Percentiles rank a stretch among this genome's conserved stretches.
phyloP scores from a whole-genome alignment of 2,329 filamentous ascomycete genomes.

The Colletotrichum siamense region DNA sequence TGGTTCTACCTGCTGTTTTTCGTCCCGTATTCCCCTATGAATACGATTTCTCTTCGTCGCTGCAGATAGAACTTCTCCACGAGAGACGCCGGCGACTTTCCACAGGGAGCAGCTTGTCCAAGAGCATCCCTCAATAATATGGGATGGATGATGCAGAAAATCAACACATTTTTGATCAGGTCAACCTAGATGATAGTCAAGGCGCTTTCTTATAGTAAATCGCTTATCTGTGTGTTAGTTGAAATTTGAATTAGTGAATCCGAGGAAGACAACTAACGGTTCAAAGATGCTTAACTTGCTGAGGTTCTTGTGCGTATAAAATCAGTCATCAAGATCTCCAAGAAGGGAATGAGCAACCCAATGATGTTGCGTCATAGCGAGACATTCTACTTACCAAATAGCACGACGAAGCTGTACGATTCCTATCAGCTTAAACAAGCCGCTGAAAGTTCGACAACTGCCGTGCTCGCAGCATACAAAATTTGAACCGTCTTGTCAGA shows the following conservation, averaged over 20 bases:
- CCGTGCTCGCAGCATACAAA: fast-evolving
- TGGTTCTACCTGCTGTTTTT: background rate
- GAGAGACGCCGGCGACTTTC: fast-evolving
- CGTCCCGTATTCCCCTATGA: background rate
- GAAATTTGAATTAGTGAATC: background rate
- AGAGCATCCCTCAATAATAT: background rate
- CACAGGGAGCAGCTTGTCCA: background rate
- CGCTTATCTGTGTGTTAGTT: background rate
- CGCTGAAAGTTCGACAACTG: fast-evolving
- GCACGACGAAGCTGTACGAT: background rate
- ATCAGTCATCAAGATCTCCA: background rate
- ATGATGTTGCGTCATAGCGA: too few relatives aligned
- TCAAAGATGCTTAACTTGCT: background rate
- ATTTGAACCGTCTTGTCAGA: background rate
- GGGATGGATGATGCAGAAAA: background rate
- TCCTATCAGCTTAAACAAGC: background rate
- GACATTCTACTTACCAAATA: too few relatives aligned
- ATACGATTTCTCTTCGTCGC: fast-evolving
- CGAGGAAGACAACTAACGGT: background rate
- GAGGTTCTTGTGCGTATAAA: background rate
- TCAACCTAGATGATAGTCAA: background rate
- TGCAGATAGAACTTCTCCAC: background rate
- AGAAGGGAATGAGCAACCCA: too few relatives aligned
- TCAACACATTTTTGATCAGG: background rate
- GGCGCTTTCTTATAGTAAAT: background rate